These are phyloP conservation scores for Macrophomina pseudophaseolina DNA, from an alignment of 2,329 filamentous ascomycete genomes.

Conservation along the genomic window DNA sequence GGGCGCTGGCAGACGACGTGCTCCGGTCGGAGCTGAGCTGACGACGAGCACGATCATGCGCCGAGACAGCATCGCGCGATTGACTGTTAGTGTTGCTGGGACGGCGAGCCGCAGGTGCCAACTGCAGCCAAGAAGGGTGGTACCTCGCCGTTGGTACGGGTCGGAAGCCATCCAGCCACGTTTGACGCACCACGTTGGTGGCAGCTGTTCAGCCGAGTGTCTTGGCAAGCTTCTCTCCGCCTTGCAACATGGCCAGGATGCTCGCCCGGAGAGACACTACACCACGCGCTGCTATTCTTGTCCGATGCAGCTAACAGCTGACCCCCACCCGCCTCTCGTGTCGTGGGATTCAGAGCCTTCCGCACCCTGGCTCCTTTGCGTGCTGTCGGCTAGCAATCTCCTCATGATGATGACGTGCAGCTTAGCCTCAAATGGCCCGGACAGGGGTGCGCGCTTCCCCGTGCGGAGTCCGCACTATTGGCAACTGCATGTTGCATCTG, in stretches of 20 bases:
- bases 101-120: neutral
- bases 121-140: neutral
- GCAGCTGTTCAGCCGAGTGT: conserved; percentile 2
- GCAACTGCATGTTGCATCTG: conserved; percentile 15
- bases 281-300: conserved; percentile 12
- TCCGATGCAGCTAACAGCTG: neutral
- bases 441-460: neutral
- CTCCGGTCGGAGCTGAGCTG: conserved; percentile 17
- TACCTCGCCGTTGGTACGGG: conserved; percentile 14
- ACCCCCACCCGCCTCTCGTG: neutral
- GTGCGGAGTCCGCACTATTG: too few relatives aligned
- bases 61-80: conserved; percentile 7
- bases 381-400: conserved; percentile 8
- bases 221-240: conserved; percentile 18
- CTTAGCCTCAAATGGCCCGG: neutral
- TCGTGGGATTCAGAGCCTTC: neutral
- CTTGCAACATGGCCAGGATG: neutral
- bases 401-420: conserved; percentile 23
- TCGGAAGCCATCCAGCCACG: conserved; percentile 18
- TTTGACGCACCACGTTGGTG: conserved; percentile 18
- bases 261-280: neutral
- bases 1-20: neutral
- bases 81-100: neutral
- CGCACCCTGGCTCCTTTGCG: conserved; percentile 7
- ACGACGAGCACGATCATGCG: conserved; percentile 10